Percentiles rank a stretch among this genome's conserved stretches.
phyloP scores from a whole-genome alignment of 1,139 yeast species.

The Lodderomyces pseudojiufengensis region DNA sequence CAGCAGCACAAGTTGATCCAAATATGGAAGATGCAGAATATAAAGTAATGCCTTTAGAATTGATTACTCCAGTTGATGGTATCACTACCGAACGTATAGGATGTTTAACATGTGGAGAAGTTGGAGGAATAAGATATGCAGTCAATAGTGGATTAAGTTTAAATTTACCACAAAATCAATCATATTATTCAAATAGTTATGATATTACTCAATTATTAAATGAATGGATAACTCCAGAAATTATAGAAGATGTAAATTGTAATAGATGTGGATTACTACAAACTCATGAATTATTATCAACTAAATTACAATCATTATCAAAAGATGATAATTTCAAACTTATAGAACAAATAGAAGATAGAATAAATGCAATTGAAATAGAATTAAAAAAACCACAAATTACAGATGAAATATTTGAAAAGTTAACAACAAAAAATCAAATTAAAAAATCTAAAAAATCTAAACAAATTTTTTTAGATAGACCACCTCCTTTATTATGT shows the following conservation, averaged over 20 bases:
- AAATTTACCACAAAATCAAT: constrained; percentile 46
- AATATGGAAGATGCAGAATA: constrained; percentile 40
- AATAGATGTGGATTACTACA: constrained; percentile 79
- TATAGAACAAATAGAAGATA: constrained; percentile 39
- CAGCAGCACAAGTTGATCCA: constrained; percentile 72
- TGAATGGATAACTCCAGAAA: constrained; percentile 77
- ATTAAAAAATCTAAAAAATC: constrained; percentile 74
- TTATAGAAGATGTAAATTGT: constrained; percentile 89
- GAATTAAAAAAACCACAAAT: constrained; percentile 67
- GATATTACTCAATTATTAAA: constrained; percentile 56
- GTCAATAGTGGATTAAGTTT: constrained; percentile 79
- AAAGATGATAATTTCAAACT: constrained; percentile 33
- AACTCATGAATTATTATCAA: constrained; percentile 47
- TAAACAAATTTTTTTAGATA: constrained; percentile 72
- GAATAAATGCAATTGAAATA: constrained; percentile 53
- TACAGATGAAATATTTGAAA: constrained; percentile 74
- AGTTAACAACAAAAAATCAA: constrained; percentile 71
- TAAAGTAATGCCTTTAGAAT: constrained; percentile 49
- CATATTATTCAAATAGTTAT: constrained; percentile 37
- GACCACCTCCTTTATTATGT: constrained; percentile 82
- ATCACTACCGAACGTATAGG: constrained; percentile 83
- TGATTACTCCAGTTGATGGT: constrained; percentile 89
- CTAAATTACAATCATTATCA: too few relatives aligned
- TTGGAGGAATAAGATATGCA: constrained; percentile 84
- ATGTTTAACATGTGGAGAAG: constrained; percentile 85